Base-by-base conservation (phyloP, 176 grass and related monocot species). In the Eremochloa ophiuroides region DNA sequence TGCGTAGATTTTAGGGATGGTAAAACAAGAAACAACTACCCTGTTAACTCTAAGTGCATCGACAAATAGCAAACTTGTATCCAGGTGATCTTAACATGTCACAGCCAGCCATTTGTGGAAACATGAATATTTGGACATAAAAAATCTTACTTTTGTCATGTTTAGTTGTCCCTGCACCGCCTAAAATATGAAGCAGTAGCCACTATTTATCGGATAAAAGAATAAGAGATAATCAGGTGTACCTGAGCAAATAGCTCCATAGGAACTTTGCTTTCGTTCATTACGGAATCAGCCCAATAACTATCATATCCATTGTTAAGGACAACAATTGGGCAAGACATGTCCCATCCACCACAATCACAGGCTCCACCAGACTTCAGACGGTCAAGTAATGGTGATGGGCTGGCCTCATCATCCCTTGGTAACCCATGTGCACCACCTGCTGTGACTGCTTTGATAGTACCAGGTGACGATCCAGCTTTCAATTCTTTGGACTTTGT, bases 291-390 rank as follows among this genome's bases (percentile, higher is more conserved):
- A 60, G 79, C 73, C 86, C 81, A 91, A 80, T 80, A 51, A 73
- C 88, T 88, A 91, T 85, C 70, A 76, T 82, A 81, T 38, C 38
- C 29, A 86, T 93, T 95, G 40, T 86, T 75, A 86, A 95, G 89
- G 53, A 98, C 93, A 74, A 87, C 77, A 78, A 95, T 91, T 56
- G 96, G 96, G 76, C 96, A 98, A 38, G 90, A 88, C 96, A 98
- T 98, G 72, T 98, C 93, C 96, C 96, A 98, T 71, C 96, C 96
- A 1, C 96, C 96, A 66, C 96, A 98, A 69, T 95, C 93, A 46
- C 96, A 98, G n/a, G 87, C 75, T 70, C 96, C 96, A 78, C 96
- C 88, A 14, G 56, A 90, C 70, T 91, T 98, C 60, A 94, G 87
- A 70, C 96, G 91, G 56, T 98, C 93, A 40, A 98, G 84, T 79